Percentiles rank a stretch among this genome's conserved stretches.
Conservation (phyloP, 176 grass and related monocot genomes). For the Zizania latifolia region DNA sequence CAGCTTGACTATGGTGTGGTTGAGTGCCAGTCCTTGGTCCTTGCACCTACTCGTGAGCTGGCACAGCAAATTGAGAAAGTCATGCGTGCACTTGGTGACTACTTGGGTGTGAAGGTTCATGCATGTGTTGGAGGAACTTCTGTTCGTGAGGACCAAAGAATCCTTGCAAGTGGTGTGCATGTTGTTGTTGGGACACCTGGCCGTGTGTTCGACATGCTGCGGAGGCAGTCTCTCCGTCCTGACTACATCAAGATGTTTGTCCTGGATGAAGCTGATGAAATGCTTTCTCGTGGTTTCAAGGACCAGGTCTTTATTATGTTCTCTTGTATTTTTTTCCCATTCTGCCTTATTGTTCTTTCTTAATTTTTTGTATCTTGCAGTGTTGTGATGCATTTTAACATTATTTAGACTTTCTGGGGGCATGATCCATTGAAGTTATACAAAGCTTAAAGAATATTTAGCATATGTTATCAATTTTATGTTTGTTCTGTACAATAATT, state of each 20-base stretch:
- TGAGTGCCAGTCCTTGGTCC: slow-evolving; percentile 85
- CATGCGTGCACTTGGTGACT: slow-evolving; percentile 89
- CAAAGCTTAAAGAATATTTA: background rate
- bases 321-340: background rate
- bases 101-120: slow-evolving; percentile 86
- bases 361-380: background rate
- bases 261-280: slow-evolving; percentile 90
- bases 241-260: slow-evolving; percentile 95
- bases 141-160: slow-evolving; percentile 87
- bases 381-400: background rate
- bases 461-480: accelerated
- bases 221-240: slow-evolving; percentile 78
- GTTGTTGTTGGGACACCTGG: slow-evolving; percentile 87
- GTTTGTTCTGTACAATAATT: background rate
- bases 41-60: slow-evolving; percentile 89
- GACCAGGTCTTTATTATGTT: slow-evolving; percentile 52
- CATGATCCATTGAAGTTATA: background rate
- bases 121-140: slow-evolving; percentile 86
- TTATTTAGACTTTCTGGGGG: background rate
- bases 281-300: slow-evolving; percentile 98
- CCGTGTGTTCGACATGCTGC: slow-evolving; percentile 82
- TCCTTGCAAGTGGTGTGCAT: slow-evolving; percentile 78
- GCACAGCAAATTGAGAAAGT: slow-evolving; percentile 95
- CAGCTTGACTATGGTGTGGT: slow-evolving; percentile 86
- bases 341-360: too few relatives aligned